Evolutionary conservation across 768 basidiomycete species (phyloP).

Genomic region (Boletus sensibilis): DNA sequence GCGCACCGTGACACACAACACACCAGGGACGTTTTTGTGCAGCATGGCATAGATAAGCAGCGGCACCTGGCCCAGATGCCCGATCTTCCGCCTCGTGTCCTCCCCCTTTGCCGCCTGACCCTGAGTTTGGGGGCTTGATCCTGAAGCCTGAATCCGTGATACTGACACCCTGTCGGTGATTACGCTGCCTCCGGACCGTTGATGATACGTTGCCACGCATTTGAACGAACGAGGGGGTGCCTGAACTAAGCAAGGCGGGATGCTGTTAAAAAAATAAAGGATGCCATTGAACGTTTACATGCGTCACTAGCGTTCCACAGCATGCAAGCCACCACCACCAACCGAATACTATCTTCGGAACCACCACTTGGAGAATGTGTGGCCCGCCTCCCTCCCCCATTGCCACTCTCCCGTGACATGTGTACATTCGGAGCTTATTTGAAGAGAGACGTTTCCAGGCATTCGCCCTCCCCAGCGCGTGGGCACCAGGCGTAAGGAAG

Average conservation of each 20-base stretch:
- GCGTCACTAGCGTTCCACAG: constrained; percentile 3
- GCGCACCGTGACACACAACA: background rate
- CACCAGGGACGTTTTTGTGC: background rate
- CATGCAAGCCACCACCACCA: background rate
- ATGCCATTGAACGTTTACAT: constrained; percentile 2
- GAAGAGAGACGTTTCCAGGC: background rate
- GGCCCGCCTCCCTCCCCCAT: background rate
- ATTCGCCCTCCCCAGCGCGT: background rate
- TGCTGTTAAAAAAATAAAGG: constrained; percentile 1
- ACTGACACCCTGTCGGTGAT: constrained; percentile 19
- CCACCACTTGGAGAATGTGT: background rate
- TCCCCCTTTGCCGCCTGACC: background rate
- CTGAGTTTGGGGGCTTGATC: background rate
- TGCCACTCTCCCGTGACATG: constrained; percentile 7
- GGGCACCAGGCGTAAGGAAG: background rate
- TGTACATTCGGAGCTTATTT: constrained; percentile 3
- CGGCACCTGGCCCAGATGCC: background rate
- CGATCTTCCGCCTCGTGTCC: constrained; percentile 1
- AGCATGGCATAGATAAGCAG: background rate
- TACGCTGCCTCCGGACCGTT: constrained; percentile 15
- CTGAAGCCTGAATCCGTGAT: background rate
- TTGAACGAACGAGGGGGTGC: background rate
- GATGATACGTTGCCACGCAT: constrained; percentile 6
- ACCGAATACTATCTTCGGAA: background rate
- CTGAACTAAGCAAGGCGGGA: background rate